These are phyloP conservation scores for Aspergillus wentii DNA, from an alignment of 495 filamentous ascomycete species.

Conservation along the genomic window DNA sequence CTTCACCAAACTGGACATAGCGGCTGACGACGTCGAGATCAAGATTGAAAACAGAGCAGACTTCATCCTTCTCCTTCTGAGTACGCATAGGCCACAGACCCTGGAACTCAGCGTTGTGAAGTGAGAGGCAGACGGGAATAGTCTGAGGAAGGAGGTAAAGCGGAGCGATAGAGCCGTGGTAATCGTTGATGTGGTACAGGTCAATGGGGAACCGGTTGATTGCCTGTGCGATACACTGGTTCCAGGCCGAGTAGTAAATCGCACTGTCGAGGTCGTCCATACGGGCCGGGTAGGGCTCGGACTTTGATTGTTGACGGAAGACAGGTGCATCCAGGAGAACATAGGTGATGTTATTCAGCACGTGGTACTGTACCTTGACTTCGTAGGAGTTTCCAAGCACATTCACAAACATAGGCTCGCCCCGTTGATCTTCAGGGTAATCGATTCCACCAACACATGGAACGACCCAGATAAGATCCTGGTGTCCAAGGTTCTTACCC, in stretches of 20 bases:
- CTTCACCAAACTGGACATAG: constrained; percentile 58
- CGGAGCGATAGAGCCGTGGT: constrained; percentile 69
- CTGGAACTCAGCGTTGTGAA: constrained; percentile 71
- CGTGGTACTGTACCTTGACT: constrained; percentile 62
- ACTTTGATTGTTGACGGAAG: constrained; percentile 63
- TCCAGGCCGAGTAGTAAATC: constrained; percentile 72
- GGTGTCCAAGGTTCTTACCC: constrained; percentile 62
- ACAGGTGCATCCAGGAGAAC: constrained; percentile 66
- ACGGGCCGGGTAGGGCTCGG: constrained; percentile 64
- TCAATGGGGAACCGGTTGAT: constrained; percentile 59
- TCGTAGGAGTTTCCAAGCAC: constrained; percentile 63
- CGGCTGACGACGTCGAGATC: constrained; percentile 34
- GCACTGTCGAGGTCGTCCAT: constrained; percentile 73
- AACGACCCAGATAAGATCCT: constrained; percentile 71
- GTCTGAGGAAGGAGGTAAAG: constrained; percentile 64
- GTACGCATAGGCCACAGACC: constrained; percentile 72
- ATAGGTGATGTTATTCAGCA: constrained; percentile 64
- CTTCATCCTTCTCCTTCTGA: constrained; percentile 59
- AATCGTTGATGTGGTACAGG: constrained; percentile 78
- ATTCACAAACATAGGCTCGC: constrained; percentile 59
- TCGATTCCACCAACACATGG: constrained; percentile 67
- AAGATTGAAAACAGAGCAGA: constrained; percentile 68
- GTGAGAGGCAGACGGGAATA: constrained; percentile 43
- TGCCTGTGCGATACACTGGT: constrained; percentile 62
- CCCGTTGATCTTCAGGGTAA: constrained; percentile 56